A percentile compares a stretch with the other conserved stretches of the same genome.
These are phyloP conservation scores for Citrus mangshanensis DNA, from an alignment of 345 rosid genomes.

Conservation along the genomic window DNA sequence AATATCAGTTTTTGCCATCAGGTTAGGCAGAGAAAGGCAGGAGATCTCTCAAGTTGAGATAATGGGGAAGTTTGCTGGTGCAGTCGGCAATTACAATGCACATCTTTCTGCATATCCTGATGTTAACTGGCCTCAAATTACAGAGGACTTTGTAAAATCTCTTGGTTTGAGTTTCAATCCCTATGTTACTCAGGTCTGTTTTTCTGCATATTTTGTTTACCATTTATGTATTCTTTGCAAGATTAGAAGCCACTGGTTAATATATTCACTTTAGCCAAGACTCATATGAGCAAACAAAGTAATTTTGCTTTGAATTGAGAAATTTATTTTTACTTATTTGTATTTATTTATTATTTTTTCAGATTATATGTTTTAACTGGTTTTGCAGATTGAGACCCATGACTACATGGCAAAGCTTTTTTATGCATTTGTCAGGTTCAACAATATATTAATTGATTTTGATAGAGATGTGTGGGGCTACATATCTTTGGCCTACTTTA, in stretches of 20 bases:
- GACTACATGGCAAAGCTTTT: conserved; percentile 83
- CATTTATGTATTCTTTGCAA: background rate
- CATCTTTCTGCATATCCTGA: conserved; percentile 80
- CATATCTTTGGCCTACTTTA: conserved; percentile 79
- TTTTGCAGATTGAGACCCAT: conserved; percentile 77
- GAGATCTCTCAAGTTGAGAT: conserved; percentile 68
- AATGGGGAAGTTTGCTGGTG: conserved; percentile 95
- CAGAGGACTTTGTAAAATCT: conserved; percentile 78
- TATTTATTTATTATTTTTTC: background rate
- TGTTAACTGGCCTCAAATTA: conserved; percentile 70
- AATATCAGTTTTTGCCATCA: conserved; percentile 84
- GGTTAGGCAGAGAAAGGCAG: conserved; percentile 75
- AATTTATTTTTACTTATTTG: background rate
- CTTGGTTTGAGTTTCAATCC: conserved; percentile 85
- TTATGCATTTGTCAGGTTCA: conserved; percentile 49
- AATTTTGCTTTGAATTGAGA: background rate
- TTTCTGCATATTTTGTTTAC: background rate
- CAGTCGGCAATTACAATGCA: conserved; percentile 96
- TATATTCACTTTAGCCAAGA: background rate
- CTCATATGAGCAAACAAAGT: background rate
- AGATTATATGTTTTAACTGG: background rate
- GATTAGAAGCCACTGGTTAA: background rate
- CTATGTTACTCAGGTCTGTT: conserved; percentile 79
- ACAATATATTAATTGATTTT: conserved; percentile 65
- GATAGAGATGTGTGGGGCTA: conserved; percentile 92